Evolutionary conservation across 2,329 filamentous ascomycete genomes (phyloP).

Genomic region (Calonectria henricotiae): DNA sequence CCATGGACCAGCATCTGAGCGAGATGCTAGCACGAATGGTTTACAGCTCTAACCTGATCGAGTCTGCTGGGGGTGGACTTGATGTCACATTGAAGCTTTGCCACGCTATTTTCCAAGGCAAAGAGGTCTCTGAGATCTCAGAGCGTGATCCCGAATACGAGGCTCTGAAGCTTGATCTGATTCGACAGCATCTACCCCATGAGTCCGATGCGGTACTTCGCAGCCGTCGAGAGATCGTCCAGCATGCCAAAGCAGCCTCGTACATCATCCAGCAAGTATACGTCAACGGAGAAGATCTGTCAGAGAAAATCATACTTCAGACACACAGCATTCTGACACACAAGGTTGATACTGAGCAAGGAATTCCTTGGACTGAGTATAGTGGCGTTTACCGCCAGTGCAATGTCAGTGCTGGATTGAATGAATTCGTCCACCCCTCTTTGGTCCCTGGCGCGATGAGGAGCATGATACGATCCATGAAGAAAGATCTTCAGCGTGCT

Average conservation of each 20-base stretch:
- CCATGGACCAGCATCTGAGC: neutral
- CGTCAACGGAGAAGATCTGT: constrained; percentile 31
- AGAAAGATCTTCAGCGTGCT: constrained; percentile 45
- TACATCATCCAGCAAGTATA: constrained; percentile 43
- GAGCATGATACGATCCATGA: constrained; percentile 42
- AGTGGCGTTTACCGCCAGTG: constrained; percentile 50
- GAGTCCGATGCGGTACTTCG: neutral
- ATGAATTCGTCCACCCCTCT: neutral
- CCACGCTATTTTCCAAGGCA: neutral
- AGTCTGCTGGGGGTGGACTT: constrained; percentile 1
- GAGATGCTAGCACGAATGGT: constrained; percentile 8
- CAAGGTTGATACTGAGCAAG: constrained; percentile 15
- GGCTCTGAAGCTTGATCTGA: neutral
- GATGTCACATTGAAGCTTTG: constrained; percentile 24
- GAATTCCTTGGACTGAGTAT: constrained; percentile 31
- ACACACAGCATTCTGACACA: constrained; percentile 49
- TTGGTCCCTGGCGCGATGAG: constrained; percentile 50
- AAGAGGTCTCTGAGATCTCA: neutral
- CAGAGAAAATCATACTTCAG: constrained; percentile 47
- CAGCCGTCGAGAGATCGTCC: constrained; percentile 33
- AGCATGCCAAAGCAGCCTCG: constrained; percentile 36
- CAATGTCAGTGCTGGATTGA: constrained; percentile 39
- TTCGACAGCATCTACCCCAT: neutral
- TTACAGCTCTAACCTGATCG: constrained; percentile 37
- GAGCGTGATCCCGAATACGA: neutral